Evolutionary conservation across 2,329 filamentous ascomycete species (phyloP), one percentile per base, ranked within the genome.

Genomic region (Colletotrichum simmondsii): DNA sequence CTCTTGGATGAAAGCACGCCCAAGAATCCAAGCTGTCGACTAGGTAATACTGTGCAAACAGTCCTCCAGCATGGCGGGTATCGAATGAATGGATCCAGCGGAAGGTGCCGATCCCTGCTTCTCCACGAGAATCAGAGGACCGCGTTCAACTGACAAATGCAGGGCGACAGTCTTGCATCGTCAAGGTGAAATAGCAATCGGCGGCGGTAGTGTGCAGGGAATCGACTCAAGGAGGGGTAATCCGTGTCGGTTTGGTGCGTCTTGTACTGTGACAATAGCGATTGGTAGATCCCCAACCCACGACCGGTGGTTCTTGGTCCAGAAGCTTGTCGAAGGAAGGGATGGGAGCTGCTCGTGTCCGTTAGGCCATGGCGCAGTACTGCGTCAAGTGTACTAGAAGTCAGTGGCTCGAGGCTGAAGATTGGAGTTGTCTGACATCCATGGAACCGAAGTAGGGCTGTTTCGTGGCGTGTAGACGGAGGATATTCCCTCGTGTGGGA

Each of bases 401-500:
- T 14, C 54, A 30, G 52, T 28, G 65, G 22, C 14, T 63, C 53
- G 37, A 42, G 37, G 59, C 35, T 24, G 35, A 49, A 52, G 24
- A n/a, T 10, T 16, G 37, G 24, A 35, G 6, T 30, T 53, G 58
- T 24, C 32, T 66, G 68, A 28, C 35, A n/a, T 35, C 52, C 59
- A 30, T 22, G 61, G 22, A 30, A 57, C 54, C 28, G 26, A 66
- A 53, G 37, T 24, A 49, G 24, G 26, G 54, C 22, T 42, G 28
- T 57, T 10, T 57, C 32, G 70, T 70, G 70, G 70, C 70, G 66
- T 56, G 60, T 52, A 70, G 22, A 35, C 28, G 60, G 56, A 49
- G 37, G 67, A 26, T 70, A 49, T 26, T 70, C n/a, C 24, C 28
- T 57, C 60, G 35, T 72, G 70, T 70, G 70, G 70, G 60, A 70